phyloP scores from a whole-genome alignment of 371 early-diverging fungal genomes.

The Mucor circinelloides region DNA sequence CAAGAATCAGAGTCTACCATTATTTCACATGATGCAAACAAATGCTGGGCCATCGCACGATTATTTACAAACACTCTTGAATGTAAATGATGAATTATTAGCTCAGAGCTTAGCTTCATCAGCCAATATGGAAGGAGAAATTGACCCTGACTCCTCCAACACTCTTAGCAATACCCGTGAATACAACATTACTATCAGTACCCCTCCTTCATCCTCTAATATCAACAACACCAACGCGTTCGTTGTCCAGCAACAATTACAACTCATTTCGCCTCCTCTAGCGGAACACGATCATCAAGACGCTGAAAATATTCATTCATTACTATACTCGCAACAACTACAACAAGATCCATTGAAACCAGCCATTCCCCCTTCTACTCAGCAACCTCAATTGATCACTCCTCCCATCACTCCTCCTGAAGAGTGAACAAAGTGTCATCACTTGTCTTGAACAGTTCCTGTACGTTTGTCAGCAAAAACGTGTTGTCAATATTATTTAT shows the following conservation, averaged over 20 bases:
- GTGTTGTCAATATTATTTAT: too few relatives aligned
- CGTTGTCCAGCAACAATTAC: neutral
- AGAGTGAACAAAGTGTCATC: neutral
- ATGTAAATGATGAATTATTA: constrained; percentile 24
- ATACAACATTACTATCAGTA: neutral
- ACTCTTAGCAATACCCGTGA: neutral
- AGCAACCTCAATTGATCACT: neutral
- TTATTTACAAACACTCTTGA: constrained; percentile 22
- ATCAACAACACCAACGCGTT: neutral
- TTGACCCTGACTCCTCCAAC: neutral
- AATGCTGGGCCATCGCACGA: constrained; percentile 18
- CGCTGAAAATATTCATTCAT: neutral
- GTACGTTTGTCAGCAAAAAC: too few relatives aligned
- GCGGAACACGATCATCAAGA: neutral
- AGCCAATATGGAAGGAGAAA: neutral
- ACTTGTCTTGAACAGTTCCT: neutral
- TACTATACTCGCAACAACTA: neutral
- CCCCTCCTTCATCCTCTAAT: neutral
- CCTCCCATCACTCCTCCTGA: neutral
- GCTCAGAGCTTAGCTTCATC: constrained; percentile 21
- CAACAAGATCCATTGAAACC: neutral
- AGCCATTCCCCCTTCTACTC: neutral
- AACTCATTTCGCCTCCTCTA: constrained; percentile 7
- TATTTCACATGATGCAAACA: constrained; percentile 5
- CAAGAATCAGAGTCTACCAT: neutral